Base-by-base conservation (phyloP, 75 land plant genomes). In the Isoetes taiwanensis region DNA sequence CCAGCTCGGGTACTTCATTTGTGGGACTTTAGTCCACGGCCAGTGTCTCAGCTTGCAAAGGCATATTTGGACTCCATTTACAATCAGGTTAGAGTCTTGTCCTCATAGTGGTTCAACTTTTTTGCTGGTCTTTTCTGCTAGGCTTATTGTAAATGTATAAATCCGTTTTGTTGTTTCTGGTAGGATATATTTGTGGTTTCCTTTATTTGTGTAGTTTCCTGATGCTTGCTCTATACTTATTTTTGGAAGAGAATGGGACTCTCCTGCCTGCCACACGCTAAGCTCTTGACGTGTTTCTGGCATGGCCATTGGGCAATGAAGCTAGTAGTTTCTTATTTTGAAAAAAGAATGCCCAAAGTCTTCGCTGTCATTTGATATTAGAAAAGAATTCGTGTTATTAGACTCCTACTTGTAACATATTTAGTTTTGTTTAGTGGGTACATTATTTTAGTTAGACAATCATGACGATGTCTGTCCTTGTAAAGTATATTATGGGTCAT, bases 31-130 rank as follows among this genome's bases (percentile, higher is more conserved):
- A 57, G 75, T 30, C 67, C 65, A n/a, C 74, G 82, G 50, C 82
- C 82, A 9, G 88, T 90, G 56, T 90, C 88, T 59, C 97, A 90
- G 67, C 60, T 90, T 65, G 93, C 94, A 25, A 90, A 90, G 61
- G 86, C 93, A 41, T 90, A 78, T 63, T 68, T 90, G 21, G 94
- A 90, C 54, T 90, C 97, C 23, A 83, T 86, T 21, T 67, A 78
- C 69, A 85, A 90, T 30, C 81, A 83, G 94, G 97, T 90, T 70
- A 37, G 30, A n/a, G n/a, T n/a, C n/a, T n/a, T n/a, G n/a, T n/a
- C n/a, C n/a, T n/a, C n/a, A 24, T 10, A 53, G 34, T 21, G 29
- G 28, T 52, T 56, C 60, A 12, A 4, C 43, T 8, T 58, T 21
- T 39, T 20, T 1, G 38, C 20, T 2, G 21, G 27, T 14, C 24